phyloP scores from a whole-genome alignment of 208 protist genomes.

The Trypanosoma melophagium region DNA sequence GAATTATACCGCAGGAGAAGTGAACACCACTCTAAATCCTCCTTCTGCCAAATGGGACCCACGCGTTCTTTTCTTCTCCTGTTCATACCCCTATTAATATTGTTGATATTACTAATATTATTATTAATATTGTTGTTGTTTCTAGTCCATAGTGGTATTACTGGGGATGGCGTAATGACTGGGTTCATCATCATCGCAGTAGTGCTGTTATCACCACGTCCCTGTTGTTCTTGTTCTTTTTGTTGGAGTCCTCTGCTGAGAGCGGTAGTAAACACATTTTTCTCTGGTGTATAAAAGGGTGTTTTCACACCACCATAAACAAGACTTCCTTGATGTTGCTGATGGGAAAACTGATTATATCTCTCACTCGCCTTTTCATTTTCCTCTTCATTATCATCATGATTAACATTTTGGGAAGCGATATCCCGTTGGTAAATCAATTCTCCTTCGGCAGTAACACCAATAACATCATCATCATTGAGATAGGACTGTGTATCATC shows the following conservation, averaged over 20 bases:
- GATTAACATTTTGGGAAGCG: not conserved
- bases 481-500: not conserved
- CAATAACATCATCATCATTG: constrained; percentile 24
- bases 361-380: too few relatives aligned
- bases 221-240: not conserved
- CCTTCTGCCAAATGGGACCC: not conserved
- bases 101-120: too few relatives aligned
- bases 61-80: too few relatives aligned
- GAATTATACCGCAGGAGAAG: constrained; percentile 10
- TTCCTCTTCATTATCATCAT: too few relatives aligned
- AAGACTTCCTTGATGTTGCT: not conserved
- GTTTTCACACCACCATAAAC: not conserved
- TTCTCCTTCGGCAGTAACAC: constrained; percentile 30
- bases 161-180: not conserved
- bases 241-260: not conserved
- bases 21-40: constrained; percentile 12
- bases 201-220: not conserved
- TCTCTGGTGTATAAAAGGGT: constrained; percentile 13
- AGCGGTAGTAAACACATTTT: constrained; percentile 4
- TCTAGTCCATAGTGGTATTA: not conserved
- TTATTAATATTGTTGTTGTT: not conserved
- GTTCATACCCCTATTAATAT: too few relatives aligned
- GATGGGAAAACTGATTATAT: not conserved
- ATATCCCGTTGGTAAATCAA: constrained; percentile 27
- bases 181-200: not conserved